Base-by-base conservation (phyloP, 2,329 filamentous ascomycete species). In the Orbilia brochopaga region DNA sequence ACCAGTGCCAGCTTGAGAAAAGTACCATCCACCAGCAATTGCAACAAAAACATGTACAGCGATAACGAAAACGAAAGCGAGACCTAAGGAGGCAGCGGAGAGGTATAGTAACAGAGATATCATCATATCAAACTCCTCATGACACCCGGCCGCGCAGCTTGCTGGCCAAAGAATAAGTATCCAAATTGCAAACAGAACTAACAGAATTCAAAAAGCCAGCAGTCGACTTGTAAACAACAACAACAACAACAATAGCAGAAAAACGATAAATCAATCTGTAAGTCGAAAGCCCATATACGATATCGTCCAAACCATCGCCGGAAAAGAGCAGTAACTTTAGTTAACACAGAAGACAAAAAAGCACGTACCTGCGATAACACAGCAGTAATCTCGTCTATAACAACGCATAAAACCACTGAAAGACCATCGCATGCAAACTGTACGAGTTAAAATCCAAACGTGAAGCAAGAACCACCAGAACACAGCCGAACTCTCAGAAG, bases 41-140 rank as follows among this genome's bases (percentile, higher is more conserved):
- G 62, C 51, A 62, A 23, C 42, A 57, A 61, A 40, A 58, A 8
- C 5, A 30, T 42, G 53, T 30, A 51, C 8, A 52, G 56, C 46
- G 21, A 53, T 15, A 59, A 48, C 48, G 35, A 63, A 24, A 58
- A 11, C 1, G 13, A 27, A 55, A n/a, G 50, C 17, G 46, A 48
- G 44, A 60, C 42, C 50, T 60, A 64, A 70, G 59, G 66, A 64
- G 59, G 66, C 66, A 70, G 66, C 66, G 66, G 66, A 70, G 66
- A 70, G 66, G 66, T 70, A 70, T 70, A 61, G 30, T 32, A 32
- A 32, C 55, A 62, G 44, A 50, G 10, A 53, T 35, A 21, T 44
- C 51, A 21, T 23, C 42, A 42, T 53, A 59, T 50, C 23, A 54
- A 69, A 69, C 65, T 69, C 65, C 65, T 42, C 42, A 46, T 56